These are phyloP conservation scores for Pseudomonodictys pantanalensis DNA, from an alignment of 495 filamentous ascomycete genomes.

Conservation along the genomic window DNA sequence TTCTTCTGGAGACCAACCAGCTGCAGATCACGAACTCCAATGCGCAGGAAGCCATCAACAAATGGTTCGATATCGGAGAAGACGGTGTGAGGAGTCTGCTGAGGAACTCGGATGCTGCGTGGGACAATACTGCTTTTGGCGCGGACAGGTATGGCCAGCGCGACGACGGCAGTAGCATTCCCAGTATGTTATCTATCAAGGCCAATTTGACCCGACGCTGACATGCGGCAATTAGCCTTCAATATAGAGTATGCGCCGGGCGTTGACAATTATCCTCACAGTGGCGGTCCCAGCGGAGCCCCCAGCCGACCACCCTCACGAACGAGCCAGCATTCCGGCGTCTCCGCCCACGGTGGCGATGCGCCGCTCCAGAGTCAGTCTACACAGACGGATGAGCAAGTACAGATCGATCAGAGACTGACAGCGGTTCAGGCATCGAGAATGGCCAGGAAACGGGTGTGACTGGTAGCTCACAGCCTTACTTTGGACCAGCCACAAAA, in stretches of 20 bases:
- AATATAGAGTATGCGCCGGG: constrained; percentile 25
- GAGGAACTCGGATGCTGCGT: neutral
- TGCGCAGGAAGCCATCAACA: constrained; percentile 5
- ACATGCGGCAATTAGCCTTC: constrained; percentile 1
- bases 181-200: constrained; percentile 6
- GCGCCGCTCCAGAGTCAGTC: constrained; percentile 13
- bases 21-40: constrained; percentile 12
- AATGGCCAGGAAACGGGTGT: constrained; percentile 57
- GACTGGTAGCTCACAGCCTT: constrained; percentile 37
- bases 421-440: constrained; percentile 28
- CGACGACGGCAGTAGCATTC: neutral
- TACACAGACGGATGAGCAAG: neutral
- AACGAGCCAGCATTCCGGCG: constrained; percentile 26
- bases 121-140: constrained; percentile 4
- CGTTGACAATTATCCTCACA: constrained; percentile 22
- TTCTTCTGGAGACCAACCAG: too few relatives aligned
- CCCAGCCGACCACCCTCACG: constrained; percentile 31
- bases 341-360: constrained; percentile 10
- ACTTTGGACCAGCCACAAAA: constrained; percentile 71
- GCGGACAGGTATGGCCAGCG: constrained; percentile 20
- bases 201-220: neutral
- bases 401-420: constrained; percentile 1
- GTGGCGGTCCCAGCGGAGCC: constrained; percentile 12
- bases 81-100: neutral
- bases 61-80: constrained; percentile 13